A percentile compares a stretch with the other conserved stretches of the same genome.
Evolutionary conservation across 768 basidiomycete genomes (phyloP).

Genomic region (Brasilioporus rufonigricans): DNA sequence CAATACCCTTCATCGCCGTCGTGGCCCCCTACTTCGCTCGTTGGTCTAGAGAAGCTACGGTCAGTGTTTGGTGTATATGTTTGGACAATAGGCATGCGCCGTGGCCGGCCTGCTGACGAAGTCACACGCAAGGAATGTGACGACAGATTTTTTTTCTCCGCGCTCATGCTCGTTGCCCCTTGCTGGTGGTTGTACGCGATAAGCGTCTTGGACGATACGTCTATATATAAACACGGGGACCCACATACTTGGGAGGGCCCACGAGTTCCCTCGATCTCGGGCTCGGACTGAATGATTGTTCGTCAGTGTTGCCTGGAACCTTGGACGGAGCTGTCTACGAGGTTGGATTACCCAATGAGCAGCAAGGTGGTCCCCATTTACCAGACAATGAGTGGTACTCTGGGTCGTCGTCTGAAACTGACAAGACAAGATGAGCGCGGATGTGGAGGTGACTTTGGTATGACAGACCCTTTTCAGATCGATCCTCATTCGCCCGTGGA

Average conservation of each 20-base stretch:
- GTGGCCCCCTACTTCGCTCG: neutral
- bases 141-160: neutral
- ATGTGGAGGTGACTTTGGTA: no score
- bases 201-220: conserved; percentile 9
- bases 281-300: neutral
- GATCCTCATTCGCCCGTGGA: conserved; percentile 41
- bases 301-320: no score
- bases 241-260: no score
- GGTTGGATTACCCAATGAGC: no score
- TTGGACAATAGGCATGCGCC: neutral
- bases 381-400: no score
- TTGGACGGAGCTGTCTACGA: no score
- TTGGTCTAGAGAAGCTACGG: neutral
- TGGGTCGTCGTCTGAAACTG: no score
- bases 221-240: no score
- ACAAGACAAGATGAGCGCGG: no score
- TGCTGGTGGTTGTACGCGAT: neutral
- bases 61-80: neutral
- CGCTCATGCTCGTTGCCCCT: neutral
- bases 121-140: neutral
- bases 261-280: neutral
- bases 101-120: no score
- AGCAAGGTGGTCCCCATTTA: no score
- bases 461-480: conserved; percentile 55
- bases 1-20: neutral